A percentile compares a stretch with the other conserved stretches of the same genome.
Conservation (phyloP, 192 early-diverging fungal genomes). For the Coemansia sp. region DNA sequence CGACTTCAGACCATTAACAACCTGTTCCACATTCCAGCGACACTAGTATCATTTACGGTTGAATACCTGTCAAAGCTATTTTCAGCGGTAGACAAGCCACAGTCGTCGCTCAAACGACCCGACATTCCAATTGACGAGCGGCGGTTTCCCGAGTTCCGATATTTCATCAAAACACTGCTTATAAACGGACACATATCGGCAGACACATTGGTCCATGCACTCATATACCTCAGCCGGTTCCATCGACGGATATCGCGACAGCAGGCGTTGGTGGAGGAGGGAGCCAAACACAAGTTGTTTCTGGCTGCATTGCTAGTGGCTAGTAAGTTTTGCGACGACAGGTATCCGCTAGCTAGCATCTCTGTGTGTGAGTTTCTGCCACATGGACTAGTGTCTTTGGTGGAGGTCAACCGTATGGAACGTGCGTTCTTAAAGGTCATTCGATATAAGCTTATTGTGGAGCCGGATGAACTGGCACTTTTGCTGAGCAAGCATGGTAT, state of each 20-base stretch:
- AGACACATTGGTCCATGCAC: slow-evolving; percentile 48
- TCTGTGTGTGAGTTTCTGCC: slow-evolving; percentile 50
- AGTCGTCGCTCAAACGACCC: slow-evolving; percentile 28
- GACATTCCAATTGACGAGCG: slow-evolving; percentile 31
- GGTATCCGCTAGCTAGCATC: slow-evolving; percentile 41
- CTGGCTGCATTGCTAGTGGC: slow-evolving; percentile 48
- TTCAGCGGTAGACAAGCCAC: slow-evolving; percentile 37
- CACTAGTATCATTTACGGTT: slow-evolving; percentile 38
- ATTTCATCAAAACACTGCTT: slow-evolving; percentile 48
- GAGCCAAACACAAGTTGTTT: slow-evolving; percentile 53
- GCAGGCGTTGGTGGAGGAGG: slow-evolving; percentile 42
- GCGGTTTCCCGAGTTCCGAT: slow-evolving; percentile 44
- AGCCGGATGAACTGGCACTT: slow-evolving; percentile 45
- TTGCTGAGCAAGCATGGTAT: slow-evolving; percentile 48
- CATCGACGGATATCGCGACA: slow-evolving; percentile 27
- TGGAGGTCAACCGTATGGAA: slow-evolving; percentile 51
- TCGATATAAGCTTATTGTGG: slow-evolving; percentile 51
- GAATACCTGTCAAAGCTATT: slow-evolving; percentile 50
- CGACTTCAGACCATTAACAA: slow-evolving; percentile 14
- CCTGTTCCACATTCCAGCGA: slow-evolving; percentile 47
- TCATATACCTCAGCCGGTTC: slow-evolving; percentile 53
- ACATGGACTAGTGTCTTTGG: slow-evolving; percentile 23
- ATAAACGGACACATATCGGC: slow-evolving; percentile 52
- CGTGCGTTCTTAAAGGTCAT: slow-evolving; percentile 46
- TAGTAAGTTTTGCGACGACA: slow-evolving; percentile 57